These are phyloP conservation scores for Cutaneotrichosporon cutaneum DNA, from an alignment of 1,284 basidiomycete genomes.

Conservation along the genomic window DNA sequence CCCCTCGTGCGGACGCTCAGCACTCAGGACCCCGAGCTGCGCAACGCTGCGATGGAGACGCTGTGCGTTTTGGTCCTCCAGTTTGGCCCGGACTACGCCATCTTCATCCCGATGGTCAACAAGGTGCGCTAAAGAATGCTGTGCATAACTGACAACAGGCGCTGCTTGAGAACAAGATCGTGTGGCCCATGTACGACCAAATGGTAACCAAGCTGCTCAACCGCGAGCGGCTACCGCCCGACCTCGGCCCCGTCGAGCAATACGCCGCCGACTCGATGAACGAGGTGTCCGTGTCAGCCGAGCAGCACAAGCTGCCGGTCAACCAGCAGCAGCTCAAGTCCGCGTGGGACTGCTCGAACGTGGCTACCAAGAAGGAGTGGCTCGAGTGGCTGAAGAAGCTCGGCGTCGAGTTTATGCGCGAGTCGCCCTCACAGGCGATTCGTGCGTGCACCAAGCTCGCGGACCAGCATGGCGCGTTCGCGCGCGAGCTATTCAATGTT, in stretches of 20 bases:
- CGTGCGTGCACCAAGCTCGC: conserved; percentile 93
- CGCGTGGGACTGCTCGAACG: conserved; percentile 88
- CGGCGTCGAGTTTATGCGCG: conserved; percentile 95
- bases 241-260: conserved; percentile 55
- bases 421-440: conserved; percentile 94
- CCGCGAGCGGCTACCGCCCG: conserved; percentile 81
- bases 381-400: conserved; percentile 91
- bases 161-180: conserved; percentile 72
- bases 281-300: conserved; percentile 55
- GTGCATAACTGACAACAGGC: conserved; percentile 57
- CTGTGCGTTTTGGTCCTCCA: conserved; percentile 89
- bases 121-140: conserved; percentile 62
- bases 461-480: conserved; percentile 85
- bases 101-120: conserved; percentile 95
- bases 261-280: conserved; percentile 38
- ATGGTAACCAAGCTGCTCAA: conserved; percentile 86
- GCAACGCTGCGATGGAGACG: conserved; percentile 87
- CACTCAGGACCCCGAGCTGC: conserved; percentile 72
- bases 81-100: conserved; percentile 93
- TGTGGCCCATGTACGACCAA: conserved; percentile 83
- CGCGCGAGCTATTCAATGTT: conserved; percentile 94
- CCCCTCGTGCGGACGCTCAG: conserved; percentile 87
- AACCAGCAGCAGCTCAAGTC: conserved; percentile 98
- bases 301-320: conserved; percentile 83
- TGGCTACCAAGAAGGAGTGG: conserved; percentile 87